Base-by-base conservation (phyloP, 495 filamentous ascomycete species). In the Jackrogersella multiformis region DNA sequence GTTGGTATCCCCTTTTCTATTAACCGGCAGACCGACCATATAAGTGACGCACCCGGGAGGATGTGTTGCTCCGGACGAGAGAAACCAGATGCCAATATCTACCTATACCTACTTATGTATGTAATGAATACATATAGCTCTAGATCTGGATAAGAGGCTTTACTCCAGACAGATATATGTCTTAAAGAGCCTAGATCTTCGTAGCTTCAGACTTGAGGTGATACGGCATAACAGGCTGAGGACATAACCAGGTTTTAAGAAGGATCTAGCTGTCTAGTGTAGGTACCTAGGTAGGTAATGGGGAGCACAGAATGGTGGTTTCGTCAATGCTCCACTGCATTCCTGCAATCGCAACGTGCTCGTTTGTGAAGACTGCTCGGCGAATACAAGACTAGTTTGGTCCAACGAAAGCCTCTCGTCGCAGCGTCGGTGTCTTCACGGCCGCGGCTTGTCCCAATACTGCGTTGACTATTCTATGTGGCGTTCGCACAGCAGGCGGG, bases 301-400 rank as follows among this genome's bases (percentile, higher is more conserved):
- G 32, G 32, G 49, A 35, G 4, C 49, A 53, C 49, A 53, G 32
- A 53, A 56, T 61, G 38, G 32, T 41, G 39, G 55, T 7, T 45
- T 64, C 30, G 59, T 46, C 38, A 12, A 18, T 38, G 54, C 26
- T 41, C 61, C 60, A 58, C 52, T 36, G 58, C 67, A 65, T 65
- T 61, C 56, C 56, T 65, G 24, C 52, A 61, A 55, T 30, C 32
- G 26, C 26, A 49, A 49, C 26, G 49, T 56, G 46, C 54, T 46
- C 38, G 56, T 61, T 61, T 61, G 51, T 60, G n/a, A 57, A 15
- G 26, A 18, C 49, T 21, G 16, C 42, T 70, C 61, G 56, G 67
- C 56, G 61, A 61, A 70, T 65, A 65, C 51, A 61, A 34, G 12
- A 24, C 44, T 46, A 28, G 18, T 24, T 53, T 57, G 34, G 67